Percentiles rank a stretch among this genome's conserved stretches.
Conservation (phyloP, 2,329 filamentous ascomycete species). For the Triangularia setosa region DNA sequence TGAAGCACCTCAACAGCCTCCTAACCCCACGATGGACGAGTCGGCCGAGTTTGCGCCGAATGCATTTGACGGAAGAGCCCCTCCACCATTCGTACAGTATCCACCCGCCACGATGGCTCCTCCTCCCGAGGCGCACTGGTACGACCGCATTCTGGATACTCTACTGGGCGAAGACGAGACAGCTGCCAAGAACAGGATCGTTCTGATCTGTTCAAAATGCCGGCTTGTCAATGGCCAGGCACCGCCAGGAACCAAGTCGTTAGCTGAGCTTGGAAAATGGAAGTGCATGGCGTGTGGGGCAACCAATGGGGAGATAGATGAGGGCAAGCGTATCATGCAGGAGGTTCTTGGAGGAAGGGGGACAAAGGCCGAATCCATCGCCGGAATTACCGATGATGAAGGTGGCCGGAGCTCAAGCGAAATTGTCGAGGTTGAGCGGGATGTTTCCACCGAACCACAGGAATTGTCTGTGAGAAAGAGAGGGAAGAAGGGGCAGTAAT, state of each 20-base stretch:
- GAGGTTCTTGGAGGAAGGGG: constrained; percentile 48
- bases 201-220: constrained; percentile 77
- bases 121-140: constrained; percentile 66
- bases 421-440: constrained; percentile 22
- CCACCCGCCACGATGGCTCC: constrained; percentile 24
- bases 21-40: constrained; percentile 33
- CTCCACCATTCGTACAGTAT: constrained; percentile 24
- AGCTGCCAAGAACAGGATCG: constrained; percentile 83
- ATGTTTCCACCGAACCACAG: constrained; percentile 10
- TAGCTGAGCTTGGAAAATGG: constrained; percentile 83
- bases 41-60: constrained; percentile 71
- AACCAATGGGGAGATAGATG: constrained; percentile 77
- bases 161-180: constrained; percentile 94
- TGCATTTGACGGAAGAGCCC: constrained; percentile 45
- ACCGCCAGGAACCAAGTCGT: constrained; percentile 73
- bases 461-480: constrained; percentile 9
- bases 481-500: constrained; percentile 5
- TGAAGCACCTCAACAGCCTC: constrained; percentile 16
- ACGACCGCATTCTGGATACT: constrained; percentile 87
- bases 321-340: constrained; percentile 67
- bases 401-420: constrained; percentile 22
- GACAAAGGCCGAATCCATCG: constrained; percentile 22
- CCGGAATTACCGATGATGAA: constrained; percentile 13
- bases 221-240: constrained; percentile 93
- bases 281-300: constrained; percentile 80